Conservation (phyloP, 352 stramenopile species). For the Elongisporangium undulatum region DNA sequence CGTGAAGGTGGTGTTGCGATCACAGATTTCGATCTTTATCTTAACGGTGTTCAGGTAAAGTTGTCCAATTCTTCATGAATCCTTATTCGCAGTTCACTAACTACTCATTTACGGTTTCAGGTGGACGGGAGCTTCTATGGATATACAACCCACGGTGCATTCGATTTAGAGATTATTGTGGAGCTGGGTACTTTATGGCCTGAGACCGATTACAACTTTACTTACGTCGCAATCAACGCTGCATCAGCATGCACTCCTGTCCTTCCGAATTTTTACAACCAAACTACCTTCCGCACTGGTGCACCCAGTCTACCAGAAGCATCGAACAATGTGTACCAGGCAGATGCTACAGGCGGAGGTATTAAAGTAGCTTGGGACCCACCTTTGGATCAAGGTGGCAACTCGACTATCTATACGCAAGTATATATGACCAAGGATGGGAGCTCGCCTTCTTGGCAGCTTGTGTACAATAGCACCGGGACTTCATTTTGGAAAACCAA, state of each 20-base stretch:
- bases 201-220: slow-evolving; percentile 32
- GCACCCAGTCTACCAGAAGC: slow-evolving; percentile 12
- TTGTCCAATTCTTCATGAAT: neutral
- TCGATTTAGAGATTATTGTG: slow-evolving; percentile 32
- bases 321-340: slow-evolving; percentile 26
- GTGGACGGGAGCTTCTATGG: slow-evolving; percentile 25
- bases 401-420: slow-evolving; percentile 33
- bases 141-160: slow-evolving; percentile 9
- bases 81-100: neutral
- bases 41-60: slow-evolving; percentile 25
- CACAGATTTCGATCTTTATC: slow-evolving; percentile 28
- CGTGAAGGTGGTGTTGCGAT: slow-evolving; percentile 23
- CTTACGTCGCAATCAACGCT: slow-evolving; percentile 40
- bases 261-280: slow-evolving; percentile 1
- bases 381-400: slow-evolving; percentile 36
- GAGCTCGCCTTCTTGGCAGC: slow-evolving; percentile 16
- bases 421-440: slow-evolving; percentile 34
- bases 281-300: slow-evolving; percentile 19
- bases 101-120: slow-evolving; percentile 5
- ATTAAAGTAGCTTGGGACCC: slow-evolving; percentile 37
- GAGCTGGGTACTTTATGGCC: slow-evolving; percentile 38
- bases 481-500: slow-evolving; percentile 49
- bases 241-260: slow-evolving; percentile 28
- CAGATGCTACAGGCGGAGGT: slow-evolving; percentile 40
- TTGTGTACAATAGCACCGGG: slow-evolving; percentile 38